These are phyloP conservation scores for Microthyrium microscopicum DNA, from an alignment of 2,329 filamentous ascomycete species.

Conservation along the genomic window DNA sequence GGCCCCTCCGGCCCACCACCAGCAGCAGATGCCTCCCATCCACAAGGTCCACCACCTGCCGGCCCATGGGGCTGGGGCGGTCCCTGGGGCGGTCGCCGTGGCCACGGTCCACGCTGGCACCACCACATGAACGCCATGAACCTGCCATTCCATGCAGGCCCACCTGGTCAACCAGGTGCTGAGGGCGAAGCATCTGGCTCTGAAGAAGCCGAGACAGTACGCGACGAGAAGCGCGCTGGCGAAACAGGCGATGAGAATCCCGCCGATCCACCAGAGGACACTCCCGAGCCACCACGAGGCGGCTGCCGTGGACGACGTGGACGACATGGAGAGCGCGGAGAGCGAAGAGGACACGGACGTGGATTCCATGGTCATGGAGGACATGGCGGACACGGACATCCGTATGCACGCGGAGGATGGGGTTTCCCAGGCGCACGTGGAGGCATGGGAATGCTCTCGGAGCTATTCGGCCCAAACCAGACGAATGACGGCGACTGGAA, in stretches of 20 bases:
- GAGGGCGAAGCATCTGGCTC: constrained; percentile 7
- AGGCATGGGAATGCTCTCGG: constrained; percentile 14
- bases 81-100: constrained; percentile 9
- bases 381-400: constrained; percentile 2
- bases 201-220: constrained; percentile 16
- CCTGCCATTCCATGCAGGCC: constrained; percentile 8
- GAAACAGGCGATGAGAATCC: constrained; percentile 7
- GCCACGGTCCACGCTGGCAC: constrained; percentile 11
- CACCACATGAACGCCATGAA: constrained; percentile 6
- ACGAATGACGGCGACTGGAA: constrained; percentile 25
- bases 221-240: constrained; percentile 12
- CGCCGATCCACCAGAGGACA: constrained; percentile 6
- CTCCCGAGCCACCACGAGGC: constrained; percentile 5
- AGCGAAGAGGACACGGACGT: constrained; percentile 11
- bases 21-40: constrained; percentile 11
- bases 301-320: constrained; percentile 1
- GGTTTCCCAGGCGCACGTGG: constrained; percentile 6
- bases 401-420: constrained; percentile 7
- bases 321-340: constrained; percentile 10
- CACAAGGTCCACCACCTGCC: constrained; percentile 12
- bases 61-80: constrained; percentile 20
- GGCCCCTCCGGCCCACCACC: constrained; percentile 12
- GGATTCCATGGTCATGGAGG: constrained; percentile 6
- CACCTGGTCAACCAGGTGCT: constrained; percentile 8
- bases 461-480: constrained; percentile 15